These are phyloP conservation scores for Penicillium paradoxum DNA, from an alignment of 495 filamentous ascomycete species.

Conservation along the genomic window DNA sequence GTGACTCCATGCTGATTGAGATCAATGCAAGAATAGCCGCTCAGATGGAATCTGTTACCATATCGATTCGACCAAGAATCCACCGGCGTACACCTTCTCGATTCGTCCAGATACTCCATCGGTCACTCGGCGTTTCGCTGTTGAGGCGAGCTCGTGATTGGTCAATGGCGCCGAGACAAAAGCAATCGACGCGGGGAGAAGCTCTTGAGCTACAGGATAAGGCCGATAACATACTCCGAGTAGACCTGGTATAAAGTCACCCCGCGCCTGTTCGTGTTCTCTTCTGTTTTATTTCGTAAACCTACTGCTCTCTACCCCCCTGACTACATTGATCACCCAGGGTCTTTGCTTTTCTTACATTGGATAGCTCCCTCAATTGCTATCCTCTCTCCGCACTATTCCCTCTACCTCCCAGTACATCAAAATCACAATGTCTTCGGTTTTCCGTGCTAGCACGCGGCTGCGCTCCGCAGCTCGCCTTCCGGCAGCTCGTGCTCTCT, in stretches of 20 bases:
- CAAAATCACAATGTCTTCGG: conserved; percentile 37
- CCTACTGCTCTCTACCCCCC: neutral
- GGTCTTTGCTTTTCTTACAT: neutral
- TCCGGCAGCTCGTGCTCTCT: conserved; percentile 35
- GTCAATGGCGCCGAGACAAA: conserved; percentile 18
- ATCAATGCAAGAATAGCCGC: neutral
- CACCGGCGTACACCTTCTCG: conserved; percentile 26
- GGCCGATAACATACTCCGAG: conserved; percentile 12
- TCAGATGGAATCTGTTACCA: conserved; percentile 12
- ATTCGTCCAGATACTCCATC: conserved; percentile 15
- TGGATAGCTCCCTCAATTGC: conserved; percentile 4
- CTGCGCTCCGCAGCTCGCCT: conserved; percentile 37
- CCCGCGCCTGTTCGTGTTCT: conserved; percentile 10
- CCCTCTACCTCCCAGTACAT: neutral
- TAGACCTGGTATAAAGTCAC: conserved; percentile 20
- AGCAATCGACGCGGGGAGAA: conserved; percentile 24
- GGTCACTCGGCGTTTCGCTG: conserved; percentile 20
- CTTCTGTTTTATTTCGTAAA: neutral
- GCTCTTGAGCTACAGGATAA: conserved; percentile 9
- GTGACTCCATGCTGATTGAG: neutral
- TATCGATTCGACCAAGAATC: conserved; percentile 12
- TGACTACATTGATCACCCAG: neutral
- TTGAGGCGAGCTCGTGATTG: conserved; percentile 9
- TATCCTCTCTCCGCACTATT: conserved; percentile 14
- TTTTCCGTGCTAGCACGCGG: conserved; percentile 41